Percentiles rank a stretch among this genome's conserved stretches.
Conservation (phyloP, 495 filamentous ascomycete genomes). For the Hypoxylon fuscum region DNA sequence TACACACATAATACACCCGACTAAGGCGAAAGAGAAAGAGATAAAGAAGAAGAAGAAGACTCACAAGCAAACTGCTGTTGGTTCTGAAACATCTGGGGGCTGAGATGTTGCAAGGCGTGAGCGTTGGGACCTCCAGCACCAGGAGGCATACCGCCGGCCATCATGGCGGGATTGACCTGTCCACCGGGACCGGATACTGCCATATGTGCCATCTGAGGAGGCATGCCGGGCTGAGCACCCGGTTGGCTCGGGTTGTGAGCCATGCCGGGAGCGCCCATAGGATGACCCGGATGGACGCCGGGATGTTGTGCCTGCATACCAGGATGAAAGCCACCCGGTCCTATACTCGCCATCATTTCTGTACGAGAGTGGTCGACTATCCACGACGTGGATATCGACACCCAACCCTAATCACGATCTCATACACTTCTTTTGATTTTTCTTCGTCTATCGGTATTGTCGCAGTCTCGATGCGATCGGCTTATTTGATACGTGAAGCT, state of each 20-base stretch:
- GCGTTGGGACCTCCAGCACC: constrained; percentile 73
- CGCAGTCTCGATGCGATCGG: constrained; percentile 24
- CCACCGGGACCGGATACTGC: constrained; percentile 83
- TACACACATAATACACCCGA: too few relatives aligned
- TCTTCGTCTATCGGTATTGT: not conserved
- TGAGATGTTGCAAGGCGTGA: constrained; percentile 83
- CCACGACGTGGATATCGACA: constrained; percentile 63
- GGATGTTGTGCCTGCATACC: constrained; percentile 74
- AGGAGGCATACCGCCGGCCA: constrained; percentile 83
- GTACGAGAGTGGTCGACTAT: constrained; percentile 49
- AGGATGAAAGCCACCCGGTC: constrained; percentile 71
- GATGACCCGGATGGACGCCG: constrained; percentile 79
- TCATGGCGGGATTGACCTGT: constrained; percentile 80
- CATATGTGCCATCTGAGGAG: constrained; percentile 79
- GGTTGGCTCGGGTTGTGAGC: constrained; percentile 73
- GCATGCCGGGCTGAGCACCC: constrained; percentile 71
- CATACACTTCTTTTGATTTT: constrained; percentile 55
- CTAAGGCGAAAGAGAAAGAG: not conserved
- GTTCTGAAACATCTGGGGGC: constrained; percentile 69
- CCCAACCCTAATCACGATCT: constrained; percentile 47
- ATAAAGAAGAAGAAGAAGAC: not conserved
- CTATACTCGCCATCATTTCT: constrained; percentile 76
- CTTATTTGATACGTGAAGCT: not conserved
- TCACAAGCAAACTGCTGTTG: constrained; percentile 51
- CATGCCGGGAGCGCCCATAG: constrained; percentile 68